phyloP scores from a whole-genome alignment of 257 asterid genomes.

The Solanum corneliomulleri region DNA sequence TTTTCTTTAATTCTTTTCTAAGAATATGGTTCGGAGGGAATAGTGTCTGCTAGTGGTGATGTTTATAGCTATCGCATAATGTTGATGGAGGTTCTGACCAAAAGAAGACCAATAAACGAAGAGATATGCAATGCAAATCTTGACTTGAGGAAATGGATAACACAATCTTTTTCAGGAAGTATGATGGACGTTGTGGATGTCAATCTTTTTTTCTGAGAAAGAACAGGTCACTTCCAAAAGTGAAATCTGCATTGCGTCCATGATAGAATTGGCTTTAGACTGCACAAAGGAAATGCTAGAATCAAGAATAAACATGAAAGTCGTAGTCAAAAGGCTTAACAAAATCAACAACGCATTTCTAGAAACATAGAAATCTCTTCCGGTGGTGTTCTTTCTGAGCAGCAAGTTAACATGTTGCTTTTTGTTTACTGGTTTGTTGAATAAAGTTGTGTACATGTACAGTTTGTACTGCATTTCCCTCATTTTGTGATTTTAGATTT shows the following conservation, averaged over 20 bases:
- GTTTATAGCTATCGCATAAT: slow-evolving; percentile 18
- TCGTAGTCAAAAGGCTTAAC: background rate
- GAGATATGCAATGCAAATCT: slow-evolving; percentile 7
- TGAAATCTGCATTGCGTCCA: background rate
- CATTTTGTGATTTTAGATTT: background rate
- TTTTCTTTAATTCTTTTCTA: background rate
- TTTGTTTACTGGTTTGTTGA: background rate
- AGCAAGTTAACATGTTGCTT: background rate
- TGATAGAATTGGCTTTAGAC: background rate
- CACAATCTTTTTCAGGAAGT: background rate
- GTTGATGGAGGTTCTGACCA: slow-evolving; percentile 14
- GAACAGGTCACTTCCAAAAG: background rate
- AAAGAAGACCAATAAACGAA: slow-evolving; percentile 9
- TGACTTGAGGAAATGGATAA: slow-evolving; percentile 15
- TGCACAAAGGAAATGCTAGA: background rate
- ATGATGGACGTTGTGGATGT: background rate
- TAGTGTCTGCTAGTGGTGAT: slow-evolving; percentile 14
- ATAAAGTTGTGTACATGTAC: background rate
- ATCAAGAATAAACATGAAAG: background rate
- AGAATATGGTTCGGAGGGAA: slow-evolving; percentile 25
- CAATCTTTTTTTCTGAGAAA: background rate
- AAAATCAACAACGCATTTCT: background rate
- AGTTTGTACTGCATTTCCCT: background rate
- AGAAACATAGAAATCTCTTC: background rate
- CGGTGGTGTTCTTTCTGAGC: background rate